phyloP scores from a whole-genome alignment of 2,329 filamentous ascomycete species.

The Monosporascus sp. region DNA sequence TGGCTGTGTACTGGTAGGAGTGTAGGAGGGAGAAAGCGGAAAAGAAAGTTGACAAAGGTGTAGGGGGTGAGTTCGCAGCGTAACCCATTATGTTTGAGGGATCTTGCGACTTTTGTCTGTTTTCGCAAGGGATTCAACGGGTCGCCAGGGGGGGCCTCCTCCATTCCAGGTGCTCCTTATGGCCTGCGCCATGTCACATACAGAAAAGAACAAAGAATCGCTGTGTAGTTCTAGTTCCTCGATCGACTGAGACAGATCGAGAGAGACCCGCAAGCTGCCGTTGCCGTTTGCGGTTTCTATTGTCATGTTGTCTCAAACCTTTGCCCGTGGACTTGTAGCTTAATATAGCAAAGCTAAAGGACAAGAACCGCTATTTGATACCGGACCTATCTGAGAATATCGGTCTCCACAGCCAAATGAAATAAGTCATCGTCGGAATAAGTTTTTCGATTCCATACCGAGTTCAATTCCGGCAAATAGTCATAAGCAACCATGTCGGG shows the following conservation, averaged over 20 bases:
- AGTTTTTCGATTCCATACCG: too few species aligned
- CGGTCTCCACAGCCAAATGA: too few species aligned
- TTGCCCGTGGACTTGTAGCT: neutral
- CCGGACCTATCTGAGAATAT: too few species aligned
- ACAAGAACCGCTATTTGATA: too few species aligned
- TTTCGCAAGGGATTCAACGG: constrained; percentile 12
- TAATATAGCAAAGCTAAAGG: neutral
- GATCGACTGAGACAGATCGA: constrained; percentile 17
- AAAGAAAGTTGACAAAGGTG: constrained; percentile 5
- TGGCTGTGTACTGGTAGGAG: constrained; percentile 1
- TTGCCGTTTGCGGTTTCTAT: constrained; percentile 22
- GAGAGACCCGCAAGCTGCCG: neutral
- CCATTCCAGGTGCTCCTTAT: constrained; percentile 18
- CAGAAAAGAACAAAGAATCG: constrained; percentile 22
- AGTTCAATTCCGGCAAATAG: too few species aligned
- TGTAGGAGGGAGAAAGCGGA: constrained; percentile 3
- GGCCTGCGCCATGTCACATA: constrained; percentile 11
- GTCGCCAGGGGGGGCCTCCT: constrained; percentile 10
- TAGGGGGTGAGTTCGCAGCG: neutral
- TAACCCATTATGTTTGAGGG: neutral
- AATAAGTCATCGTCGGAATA: too few species aligned
- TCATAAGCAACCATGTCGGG: too few species aligned
- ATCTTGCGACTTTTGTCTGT: constrained; percentile 14
- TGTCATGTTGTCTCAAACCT: neutral
- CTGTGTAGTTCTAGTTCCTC: constrained; percentile 6